A percentile compares a stretch with the other conserved stretches of the same genome.
Conservation (phyloP, 2,329 filamentous ascomycete genomes). For the Aspergillus udagawae region DNA sequence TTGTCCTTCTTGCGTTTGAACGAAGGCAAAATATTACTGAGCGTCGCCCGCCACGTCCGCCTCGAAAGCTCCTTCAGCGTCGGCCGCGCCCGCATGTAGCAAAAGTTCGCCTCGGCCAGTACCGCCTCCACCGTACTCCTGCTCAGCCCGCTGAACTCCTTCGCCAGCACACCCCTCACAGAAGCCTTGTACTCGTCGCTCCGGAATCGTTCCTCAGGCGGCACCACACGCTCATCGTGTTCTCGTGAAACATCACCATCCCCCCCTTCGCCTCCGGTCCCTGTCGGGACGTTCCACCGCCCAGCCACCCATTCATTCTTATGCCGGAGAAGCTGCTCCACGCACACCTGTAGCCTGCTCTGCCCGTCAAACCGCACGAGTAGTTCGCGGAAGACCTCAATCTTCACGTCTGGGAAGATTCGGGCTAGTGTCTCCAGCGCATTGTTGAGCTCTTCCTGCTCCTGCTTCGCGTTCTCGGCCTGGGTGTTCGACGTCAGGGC, state of each 20-base stretch:
- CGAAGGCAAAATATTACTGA: conserved; percentile 41
- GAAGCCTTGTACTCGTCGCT: conserved; percentile 41
- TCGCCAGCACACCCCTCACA: conserved; percentile 34
- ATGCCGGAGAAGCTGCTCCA: conserved; percentile 45
- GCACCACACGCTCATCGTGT: conserved; percentile 24
- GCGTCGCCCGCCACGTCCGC: conserved; percentile 43
- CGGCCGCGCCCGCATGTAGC: conserved; percentile 42
- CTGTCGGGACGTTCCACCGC: conserved; percentile 40
- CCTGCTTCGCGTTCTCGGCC: conserved; percentile 28
- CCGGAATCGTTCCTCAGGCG: conserved; percentile 42
- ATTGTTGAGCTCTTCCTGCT: conserved; percentile 40
- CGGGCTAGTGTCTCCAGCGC: conserved; percentile 38
- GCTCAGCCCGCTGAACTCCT: conserved; percentile 43
- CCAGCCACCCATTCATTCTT: conserved; percentile 46
- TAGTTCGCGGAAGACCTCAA: conserved; percentile 47
- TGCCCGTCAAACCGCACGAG: conserved; percentile 44
- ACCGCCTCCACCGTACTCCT: conserved; percentile 45
- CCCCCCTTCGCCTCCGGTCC: conserved; percentile 7
- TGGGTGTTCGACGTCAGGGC: conserved; percentile 13
- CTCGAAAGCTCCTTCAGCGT: conserved; percentile 40
- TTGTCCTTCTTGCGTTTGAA: conserved; percentile 39
- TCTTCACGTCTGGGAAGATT: conserved; percentile 44
- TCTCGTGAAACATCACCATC: not conserved
- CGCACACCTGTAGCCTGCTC: conserved; percentile 45
- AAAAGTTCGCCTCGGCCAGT: conserved; percentile 46